Conservation (phyloP, 2,329 filamentous ascomycete genomes). For the Diaporthe citri region DNA sequence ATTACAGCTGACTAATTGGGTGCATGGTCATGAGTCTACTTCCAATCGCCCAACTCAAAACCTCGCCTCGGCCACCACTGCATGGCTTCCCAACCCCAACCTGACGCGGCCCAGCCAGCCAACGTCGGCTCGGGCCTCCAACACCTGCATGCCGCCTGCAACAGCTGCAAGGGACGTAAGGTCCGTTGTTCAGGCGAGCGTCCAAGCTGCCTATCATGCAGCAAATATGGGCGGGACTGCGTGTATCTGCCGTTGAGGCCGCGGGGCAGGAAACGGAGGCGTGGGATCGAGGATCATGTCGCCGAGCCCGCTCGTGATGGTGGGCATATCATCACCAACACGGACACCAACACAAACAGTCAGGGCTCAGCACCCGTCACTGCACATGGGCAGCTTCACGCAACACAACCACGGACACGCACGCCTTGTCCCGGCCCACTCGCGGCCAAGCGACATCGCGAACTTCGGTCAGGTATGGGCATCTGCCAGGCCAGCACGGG, state of each 20-base stretch:
- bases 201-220: background rate
- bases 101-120: background rate
- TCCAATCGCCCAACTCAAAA: background rate
- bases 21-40: background rate
- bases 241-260: constrained; percentile 1
- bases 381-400: background rate
- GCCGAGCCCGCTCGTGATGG: background rate
- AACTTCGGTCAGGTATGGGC: background rate
- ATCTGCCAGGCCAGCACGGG: constrained; percentile 18
- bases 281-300: background rate
- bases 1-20: background rate
- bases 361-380: too few species aligned
- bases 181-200: constrained; percentile 5
- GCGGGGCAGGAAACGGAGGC: background rate
- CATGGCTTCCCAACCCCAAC: background rate
- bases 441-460: background rate
- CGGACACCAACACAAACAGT: background rate
- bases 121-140: background rate
- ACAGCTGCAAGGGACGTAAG: constrained; percentile 9
- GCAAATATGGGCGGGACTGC: background rate
- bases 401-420: background rate
- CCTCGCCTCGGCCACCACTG: background rate
- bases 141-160: constrained; percentile 8
- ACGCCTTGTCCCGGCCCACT: background rate
- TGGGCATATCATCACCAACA: background rate